These are phyloP conservation scores for Houttuynia cordata DNA, from an alignment of 164 flowering plant species.

Conservation along the genomic window DNA sequence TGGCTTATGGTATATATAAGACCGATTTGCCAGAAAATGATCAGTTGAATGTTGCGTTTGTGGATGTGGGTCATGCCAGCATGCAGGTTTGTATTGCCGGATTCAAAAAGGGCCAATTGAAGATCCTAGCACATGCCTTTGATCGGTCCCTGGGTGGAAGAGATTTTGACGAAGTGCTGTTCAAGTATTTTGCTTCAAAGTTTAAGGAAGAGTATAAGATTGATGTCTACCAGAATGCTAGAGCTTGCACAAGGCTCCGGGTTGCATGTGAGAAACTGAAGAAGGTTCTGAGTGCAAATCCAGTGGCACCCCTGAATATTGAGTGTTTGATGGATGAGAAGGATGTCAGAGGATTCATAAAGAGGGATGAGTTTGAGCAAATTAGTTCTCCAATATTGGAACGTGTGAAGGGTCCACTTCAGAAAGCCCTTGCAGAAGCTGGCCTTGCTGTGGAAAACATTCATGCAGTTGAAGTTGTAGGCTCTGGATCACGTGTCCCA, in stretches of 20 bases:
- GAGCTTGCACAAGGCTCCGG: slow-evolving; percentile 67
- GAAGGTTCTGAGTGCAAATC: slow-evolving; percentile 82
- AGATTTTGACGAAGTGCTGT: slow-evolving; percentile 79
- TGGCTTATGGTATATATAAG: slow-evolving; percentile 89
- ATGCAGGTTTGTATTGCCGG: slow-evolving; percentile 89
- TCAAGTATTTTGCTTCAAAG: slow-evolving; percentile 61
- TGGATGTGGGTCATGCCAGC: slow-evolving; percentile 79
- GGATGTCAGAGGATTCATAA: slow-evolving; percentile 71
- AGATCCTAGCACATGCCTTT: slow-evolving; percentile 59
- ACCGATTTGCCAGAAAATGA: slow-evolving; percentile 83
- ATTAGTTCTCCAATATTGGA: slow-evolving; percentile 66
- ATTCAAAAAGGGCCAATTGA: slow-evolving; percentile 71
- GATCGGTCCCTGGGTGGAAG: slow-evolving; percentile 73
- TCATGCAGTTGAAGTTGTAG: slow-evolving; percentile 79
- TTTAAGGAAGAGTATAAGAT: slow-evolving; percentile 72
- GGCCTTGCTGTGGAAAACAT: slow-evolving; percentile 51
- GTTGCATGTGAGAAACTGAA: slow-evolving; percentile 76
- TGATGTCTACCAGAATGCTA: slow-evolving; percentile 65
- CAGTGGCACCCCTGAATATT: slow-evolving; percentile 72
- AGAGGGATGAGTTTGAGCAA: slow-evolving; percentile 78
- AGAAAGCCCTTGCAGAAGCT: slow-evolving; percentile 70
- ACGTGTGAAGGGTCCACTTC: slow-evolving; percentile 68
- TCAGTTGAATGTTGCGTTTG: slow-evolving; percentile 71
- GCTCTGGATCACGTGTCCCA: slow-evolving; percentile 83
- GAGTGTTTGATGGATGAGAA: slow-evolving; percentile 95